Evolutionary conservation across 257 asterid species (phyloP).

Genomic region (Solanum neorickii): DNA sequence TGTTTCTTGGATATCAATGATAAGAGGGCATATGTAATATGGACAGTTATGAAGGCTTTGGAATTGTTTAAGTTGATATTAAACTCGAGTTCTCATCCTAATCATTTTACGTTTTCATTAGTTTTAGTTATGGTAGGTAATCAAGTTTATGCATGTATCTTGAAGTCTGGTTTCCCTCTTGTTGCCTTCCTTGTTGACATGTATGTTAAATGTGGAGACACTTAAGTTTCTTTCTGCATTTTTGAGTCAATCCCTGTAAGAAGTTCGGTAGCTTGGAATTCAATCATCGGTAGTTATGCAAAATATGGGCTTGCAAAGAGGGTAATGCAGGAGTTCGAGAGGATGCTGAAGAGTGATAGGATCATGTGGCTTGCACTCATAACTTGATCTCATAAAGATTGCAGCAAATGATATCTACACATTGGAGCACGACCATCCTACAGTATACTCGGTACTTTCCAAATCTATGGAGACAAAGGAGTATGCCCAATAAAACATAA

Average conservation of each 20-base stretch:
- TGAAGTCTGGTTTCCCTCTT: constrained; percentile 13
- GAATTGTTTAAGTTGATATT: constrained; percentile 25
- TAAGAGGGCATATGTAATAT: constrained; percentile 35
- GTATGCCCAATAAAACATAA: background rate
- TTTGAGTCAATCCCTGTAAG: background rate
- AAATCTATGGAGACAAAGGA: background rate
- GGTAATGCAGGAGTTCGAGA: constrained; percentile 23
- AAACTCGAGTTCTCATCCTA: constrained; percentile 19
- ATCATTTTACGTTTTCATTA: constrained; percentile 15
- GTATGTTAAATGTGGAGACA: constrained; percentile 60
- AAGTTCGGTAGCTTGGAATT: constrained; percentile 56
- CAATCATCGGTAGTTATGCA: constrained; percentile 43
- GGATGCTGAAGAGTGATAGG: background rate
- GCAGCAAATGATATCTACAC: background rate
- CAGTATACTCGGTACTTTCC: background rate
- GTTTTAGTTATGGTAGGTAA: background rate
- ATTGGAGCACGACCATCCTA: background rate
- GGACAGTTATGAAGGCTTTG: constrained; percentile 19
- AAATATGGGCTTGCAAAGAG: constrained; percentile 32
- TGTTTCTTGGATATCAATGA: constrained; percentile 8
- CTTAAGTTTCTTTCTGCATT: background rate
- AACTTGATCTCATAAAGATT: background rate
- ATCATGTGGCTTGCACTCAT: background rate
- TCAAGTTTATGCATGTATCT: background rate
- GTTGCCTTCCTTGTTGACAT: constrained; percentile 57